Evolutionary conservation across 2,329 filamentous ascomycete species (phyloP).

Genomic region (Talaromyces sp.): DNA sequence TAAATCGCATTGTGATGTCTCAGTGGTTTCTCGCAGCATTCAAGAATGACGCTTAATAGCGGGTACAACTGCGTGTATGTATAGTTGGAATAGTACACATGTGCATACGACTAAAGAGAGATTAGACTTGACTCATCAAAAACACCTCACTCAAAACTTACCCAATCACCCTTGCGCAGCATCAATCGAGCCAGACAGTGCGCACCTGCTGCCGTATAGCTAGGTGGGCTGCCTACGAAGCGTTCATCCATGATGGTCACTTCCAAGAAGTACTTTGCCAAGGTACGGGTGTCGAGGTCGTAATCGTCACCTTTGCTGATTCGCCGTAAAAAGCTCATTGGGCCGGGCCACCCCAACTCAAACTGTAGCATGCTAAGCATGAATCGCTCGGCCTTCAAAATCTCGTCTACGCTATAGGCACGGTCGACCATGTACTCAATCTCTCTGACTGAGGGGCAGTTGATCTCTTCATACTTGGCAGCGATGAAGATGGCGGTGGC

Average conservation of each 20-base stretch:
- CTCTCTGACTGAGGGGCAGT: slow-evolving; percentile 89
- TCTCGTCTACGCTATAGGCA: slow-evolving; percentile 83
- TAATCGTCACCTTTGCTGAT: slow-evolving; percentile 99
- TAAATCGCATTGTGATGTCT: slow-evolving; percentile 83
- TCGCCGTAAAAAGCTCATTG: slow-evolving; percentile 94
- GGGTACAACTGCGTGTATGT: slow-evolving; percentile 78
- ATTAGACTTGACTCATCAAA: neutral
- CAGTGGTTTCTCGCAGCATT: slow-evolving; percentile 77
- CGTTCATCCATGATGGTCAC: slow-evolving; percentile 97
- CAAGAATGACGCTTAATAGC: slow-evolving; percentile 70
- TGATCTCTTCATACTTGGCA: slow-evolving; percentile 98
- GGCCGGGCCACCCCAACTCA: slow-evolving; percentile 95
- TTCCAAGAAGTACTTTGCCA: slow-evolving; percentile 97
- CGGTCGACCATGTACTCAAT: slow-evolving; percentile 98
- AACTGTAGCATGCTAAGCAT: slow-evolving; percentile 97
- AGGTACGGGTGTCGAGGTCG: slow-evolving; percentile 86
- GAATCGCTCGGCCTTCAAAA: slow-evolving; percentile 94
- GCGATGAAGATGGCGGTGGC: slow-evolving; percentile 94
- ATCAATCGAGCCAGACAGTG: slow-evolving; percentile 88
- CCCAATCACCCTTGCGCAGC: slow-evolving; percentile 88
- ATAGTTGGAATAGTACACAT: slow-evolving; percentile 92
- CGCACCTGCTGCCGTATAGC: slow-evolving; percentile 83
- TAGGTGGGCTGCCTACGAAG: slow-evolving; percentile 85
- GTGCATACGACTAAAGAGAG: slow-evolving; percentile 61
- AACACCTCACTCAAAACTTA: slow-evolving; percentile 45